Conservation (phyloP, 2,329 filamentous ascomycete species). For the Fusarium concolor region DNA sequence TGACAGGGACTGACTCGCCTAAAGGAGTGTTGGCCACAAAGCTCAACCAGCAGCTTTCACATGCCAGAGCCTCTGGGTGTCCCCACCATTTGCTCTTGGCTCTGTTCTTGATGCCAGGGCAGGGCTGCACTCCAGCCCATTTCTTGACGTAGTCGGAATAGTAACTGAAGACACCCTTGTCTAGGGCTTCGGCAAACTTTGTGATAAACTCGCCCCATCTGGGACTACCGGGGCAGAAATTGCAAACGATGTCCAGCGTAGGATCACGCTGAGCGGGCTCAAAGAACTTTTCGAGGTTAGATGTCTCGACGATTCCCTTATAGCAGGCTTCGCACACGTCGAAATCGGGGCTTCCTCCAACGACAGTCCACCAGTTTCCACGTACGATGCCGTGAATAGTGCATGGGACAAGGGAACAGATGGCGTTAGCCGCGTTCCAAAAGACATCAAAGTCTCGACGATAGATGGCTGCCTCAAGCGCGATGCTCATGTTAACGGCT, state of each 20-base stretch:
- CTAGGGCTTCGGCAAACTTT: conserved; percentile 47
- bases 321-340: conserved; percentile 52
- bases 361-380: conserved; percentile 52
- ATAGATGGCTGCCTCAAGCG: conserved; percentile 44
- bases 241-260: conserved; percentile 46
- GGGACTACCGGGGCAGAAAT: conserved; percentile 43
- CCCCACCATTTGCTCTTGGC: conserved; percentile 51
- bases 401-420: conserved; percentile 45
- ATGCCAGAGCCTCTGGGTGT: conserved; percentile 50
- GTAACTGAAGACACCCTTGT: conserved; percentile 49
- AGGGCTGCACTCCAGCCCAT: conserved; percentile 46
- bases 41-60: conserved; percentile 50
- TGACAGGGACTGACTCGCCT: conserved; percentile 42
- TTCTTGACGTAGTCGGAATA: conserved; percentile 46
- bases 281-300: conserved; percentile 47
- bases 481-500: conserved; percentile 40
- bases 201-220: conserved; percentile 45
- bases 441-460: conserved; percentile 47
- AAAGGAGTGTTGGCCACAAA: conserved; percentile 48
- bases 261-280: conserved; percentile 34
- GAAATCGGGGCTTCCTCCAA: conserved; percentile 38
- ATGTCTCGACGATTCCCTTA: conserved; percentile 46
- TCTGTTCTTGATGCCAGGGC: conserved; percentile 46
- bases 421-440: conserved; percentile 38
- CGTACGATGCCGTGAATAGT: conserved; percentile 45